Percentiles rank a stretch among this genome's conserved stretches.
These are phyloP conservation scores for Malania oleifera DNA, from an alignment of 164 flowering plant species.

Conservation along the genomic window DNA sequence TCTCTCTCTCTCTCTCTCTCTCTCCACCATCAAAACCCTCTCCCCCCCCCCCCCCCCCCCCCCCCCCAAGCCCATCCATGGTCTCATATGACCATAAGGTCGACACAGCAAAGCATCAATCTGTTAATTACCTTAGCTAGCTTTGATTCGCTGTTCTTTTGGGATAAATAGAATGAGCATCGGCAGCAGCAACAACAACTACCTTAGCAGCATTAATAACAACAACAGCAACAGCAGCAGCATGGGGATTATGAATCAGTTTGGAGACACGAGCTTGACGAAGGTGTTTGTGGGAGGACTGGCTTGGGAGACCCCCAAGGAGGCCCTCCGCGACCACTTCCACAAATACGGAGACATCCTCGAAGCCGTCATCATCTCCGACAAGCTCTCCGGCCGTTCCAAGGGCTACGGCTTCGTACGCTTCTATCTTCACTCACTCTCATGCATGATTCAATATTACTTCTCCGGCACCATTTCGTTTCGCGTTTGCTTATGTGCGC, in stretches of 20 bases:
- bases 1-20: no score
- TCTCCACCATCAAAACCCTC: no score
- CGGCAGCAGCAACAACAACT: no score
- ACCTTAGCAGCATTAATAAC: not conserved
- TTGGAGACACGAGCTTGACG: not conserved
- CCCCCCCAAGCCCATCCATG: no score
- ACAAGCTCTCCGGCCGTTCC: constrained; percentile 4
- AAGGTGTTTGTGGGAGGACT: constrained; percentile 8
- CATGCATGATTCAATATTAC: no score
- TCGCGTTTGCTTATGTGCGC: not conserved
- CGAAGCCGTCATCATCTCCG: constrained; percentile 9
- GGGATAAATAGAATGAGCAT: no score
- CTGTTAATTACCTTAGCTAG: no score
- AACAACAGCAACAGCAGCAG: not conserved
- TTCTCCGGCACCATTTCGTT: no score
- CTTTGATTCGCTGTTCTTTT: no score
- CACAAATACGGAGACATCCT: constrained; percentile 1
- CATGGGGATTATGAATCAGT: not conserved
- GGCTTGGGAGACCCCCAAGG: constrained; percentile 6
- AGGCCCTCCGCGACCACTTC: constrained; percentile 1
- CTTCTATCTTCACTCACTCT: not conserved
- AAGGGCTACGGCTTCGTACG: constrained; percentile 9
- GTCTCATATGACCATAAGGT: no score
- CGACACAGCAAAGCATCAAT: no score
- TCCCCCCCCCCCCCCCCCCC: no score